A percentile compares a stretch with the other conserved stretches of the same genome.
These are phyloP conservation scores for Leccinum arenicola DNA, from an alignment of 768 basidiomycete genomes.

Conservation along the genomic window DNA sequence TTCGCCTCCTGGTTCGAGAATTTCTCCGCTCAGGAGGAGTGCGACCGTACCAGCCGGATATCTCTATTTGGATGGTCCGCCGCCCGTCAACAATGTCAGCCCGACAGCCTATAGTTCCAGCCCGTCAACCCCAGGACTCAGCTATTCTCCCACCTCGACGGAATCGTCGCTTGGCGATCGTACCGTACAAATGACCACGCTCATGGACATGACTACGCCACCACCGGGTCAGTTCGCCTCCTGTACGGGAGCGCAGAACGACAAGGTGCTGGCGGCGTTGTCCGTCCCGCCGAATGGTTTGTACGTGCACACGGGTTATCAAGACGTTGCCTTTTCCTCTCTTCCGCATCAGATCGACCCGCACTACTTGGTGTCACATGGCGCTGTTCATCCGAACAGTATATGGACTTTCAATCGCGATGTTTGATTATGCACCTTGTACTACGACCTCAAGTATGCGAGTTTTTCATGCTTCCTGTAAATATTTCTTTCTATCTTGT, in stretches of 20 bases:
- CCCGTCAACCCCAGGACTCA: constrained; percentile 56
- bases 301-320: constrained; percentile 20
- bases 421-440: constrained; percentile 4
- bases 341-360: constrained; percentile 10
- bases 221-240: constrained; percentile 37
- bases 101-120: constrained; percentile 31
- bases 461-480: constrained; percentile 20
- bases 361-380: constrained; percentile 15
- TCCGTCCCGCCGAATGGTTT: constrained; percentile 15
- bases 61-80: constrained; percentile 22
- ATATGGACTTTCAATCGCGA: constrained; percentile 20
- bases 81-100: constrained; percentile 12
- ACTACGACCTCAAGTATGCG: neutral
- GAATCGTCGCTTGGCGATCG: constrained; percentile 55
- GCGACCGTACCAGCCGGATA: constrained; percentile 41
- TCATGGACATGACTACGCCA: constrained; percentile 43
- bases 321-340: constrained; percentile 9
- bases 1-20: constrained; percentile 17
- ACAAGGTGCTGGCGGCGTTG: constrained; percentile 26
- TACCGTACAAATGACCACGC: constrained; percentile 54
- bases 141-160: constrained; percentile 58
- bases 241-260: constrained; percentile 35
- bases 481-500: constrained; percentile 19
- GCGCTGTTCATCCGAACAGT: constrained; percentile 8
- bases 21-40: constrained; percentile 36